These are phyloP conservation scores for Zalaria obscura DNA, from an alignment of 2,329 filamentous ascomycete genomes.

Conservation along the genomic window DNA sequence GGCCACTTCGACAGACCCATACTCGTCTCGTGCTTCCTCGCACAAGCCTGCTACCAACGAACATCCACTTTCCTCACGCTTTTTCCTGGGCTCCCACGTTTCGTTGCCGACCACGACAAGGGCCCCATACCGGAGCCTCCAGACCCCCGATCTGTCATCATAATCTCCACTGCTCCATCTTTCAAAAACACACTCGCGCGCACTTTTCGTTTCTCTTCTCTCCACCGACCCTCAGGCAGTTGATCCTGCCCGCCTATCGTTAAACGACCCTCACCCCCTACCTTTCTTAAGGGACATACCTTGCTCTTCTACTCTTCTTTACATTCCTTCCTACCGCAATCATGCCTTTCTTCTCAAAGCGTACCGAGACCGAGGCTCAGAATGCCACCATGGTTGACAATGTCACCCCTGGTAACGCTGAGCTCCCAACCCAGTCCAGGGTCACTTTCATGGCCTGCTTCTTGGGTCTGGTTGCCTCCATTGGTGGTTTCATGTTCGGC, in stretches of 20 bases:
- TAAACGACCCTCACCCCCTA: not conserved
- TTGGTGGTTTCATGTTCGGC: conserved; percentile 49
- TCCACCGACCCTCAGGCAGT: not conserved
- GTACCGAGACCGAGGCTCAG: conserved; percentile 16
- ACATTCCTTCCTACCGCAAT: conserved; percentile 4
- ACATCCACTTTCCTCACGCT: not conserved
- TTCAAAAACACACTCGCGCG: conserved; percentile 1
- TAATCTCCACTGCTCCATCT: conserved; percentile 1
- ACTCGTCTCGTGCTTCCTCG: conserved; percentile 5
- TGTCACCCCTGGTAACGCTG: conserved; percentile 9
- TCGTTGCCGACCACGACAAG: conserved; percentile 1
- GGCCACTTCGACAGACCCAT: conserved; percentile 1
- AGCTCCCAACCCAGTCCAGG: conserved; percentile 8
- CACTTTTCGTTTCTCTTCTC: conserved; percentile 2
- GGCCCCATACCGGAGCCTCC: conserved; percentile 3
- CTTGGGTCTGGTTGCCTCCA: conserved; percentile 40
- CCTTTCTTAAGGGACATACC: not conserved
- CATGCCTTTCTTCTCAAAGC: conserved; percentile 18
- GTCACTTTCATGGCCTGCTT: conserved; percentile 29
- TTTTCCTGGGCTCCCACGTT: conserved; percentile 1
- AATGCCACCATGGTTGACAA: conserved; percentile 17
- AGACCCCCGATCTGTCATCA: conserved; percentile 5
- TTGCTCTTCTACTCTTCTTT: conserved; percentile 1
- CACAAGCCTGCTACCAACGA: conserved; percentile 1
- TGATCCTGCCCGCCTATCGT: conserved; percentile 4